Conservation (phyloP, 2,329 filamentous ascomycete genomes). For the Aureobasidium sp. region DNA sequence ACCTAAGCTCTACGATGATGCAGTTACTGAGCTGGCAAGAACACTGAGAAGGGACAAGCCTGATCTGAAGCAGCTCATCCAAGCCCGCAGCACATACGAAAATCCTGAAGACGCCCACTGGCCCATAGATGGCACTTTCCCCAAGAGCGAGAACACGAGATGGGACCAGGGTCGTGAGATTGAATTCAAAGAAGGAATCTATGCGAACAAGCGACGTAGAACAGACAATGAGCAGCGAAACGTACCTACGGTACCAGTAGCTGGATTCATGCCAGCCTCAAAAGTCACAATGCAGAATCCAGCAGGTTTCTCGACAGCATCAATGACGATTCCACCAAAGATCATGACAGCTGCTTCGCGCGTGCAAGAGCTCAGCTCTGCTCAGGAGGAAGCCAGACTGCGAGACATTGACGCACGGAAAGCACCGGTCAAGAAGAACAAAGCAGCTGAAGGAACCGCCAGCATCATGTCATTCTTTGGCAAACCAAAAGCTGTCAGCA, state of each 20-base stretch:
- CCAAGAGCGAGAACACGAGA: conserved; percentile 26
- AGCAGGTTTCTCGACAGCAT: conserved; percentile 24
- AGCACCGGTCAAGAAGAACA: conserved; percentile 26
- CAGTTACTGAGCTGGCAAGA: conserved; percentile 59
- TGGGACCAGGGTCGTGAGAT: conserved; percentile 29
- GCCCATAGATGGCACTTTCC: conserved; percentile 55
- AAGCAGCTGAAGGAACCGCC: conserved; percentile 39
- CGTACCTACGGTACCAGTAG: conserved; percentile 5
- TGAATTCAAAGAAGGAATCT: conserved; percentile 1
- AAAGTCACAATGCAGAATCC: conserved; percentile 23
- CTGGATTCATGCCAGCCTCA: conserved; percentile 18
- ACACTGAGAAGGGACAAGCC: conserved; percentile 63
- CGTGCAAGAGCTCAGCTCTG: conserved; percentile 34
- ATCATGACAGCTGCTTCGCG: conserved; percentile 33
- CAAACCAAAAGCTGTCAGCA: conserved; percentile 16
- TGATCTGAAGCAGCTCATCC: conserved; percentile 47
- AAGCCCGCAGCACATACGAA: conserved; percentile 42
- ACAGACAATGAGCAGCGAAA: neutral
- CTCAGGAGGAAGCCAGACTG: conserved; percentile 26
- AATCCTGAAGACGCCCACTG: conserved; percentile 60
- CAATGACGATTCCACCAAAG: conserved; percentile 24
- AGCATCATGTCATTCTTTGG: conserved; percentile 48
- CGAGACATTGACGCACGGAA: conserved; percentile 24
- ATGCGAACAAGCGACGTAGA: neutral
- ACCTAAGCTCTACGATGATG: conserved; percentile 57